phyloP scores from a whole-genome alignment of 2,329 filamentous ascomycete genomes.

The Purpureocillium lavendulum region DNA sequence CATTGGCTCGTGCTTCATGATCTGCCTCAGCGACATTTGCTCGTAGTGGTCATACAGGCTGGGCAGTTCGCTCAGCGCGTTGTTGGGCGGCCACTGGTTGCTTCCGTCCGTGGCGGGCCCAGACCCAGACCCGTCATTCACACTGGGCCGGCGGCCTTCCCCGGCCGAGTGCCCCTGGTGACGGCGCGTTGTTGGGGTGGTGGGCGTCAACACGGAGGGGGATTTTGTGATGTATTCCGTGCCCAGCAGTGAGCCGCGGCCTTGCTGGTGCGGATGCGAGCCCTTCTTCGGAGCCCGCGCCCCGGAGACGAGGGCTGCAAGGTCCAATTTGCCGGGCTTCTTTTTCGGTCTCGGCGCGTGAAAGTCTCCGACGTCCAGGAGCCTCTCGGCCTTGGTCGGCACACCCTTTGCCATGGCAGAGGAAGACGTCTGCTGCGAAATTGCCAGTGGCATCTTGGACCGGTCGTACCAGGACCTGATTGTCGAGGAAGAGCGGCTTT shows the following conservation, averaged over 20 bases:
- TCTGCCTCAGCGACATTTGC: conserved; percentile 41
- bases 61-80: conserved; percentile 30
- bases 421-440: conserved; percentile 50
- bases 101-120: conserved; percentile 17
- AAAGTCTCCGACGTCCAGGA: conserved; percentile 36
- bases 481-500: conserved; percentile 46
- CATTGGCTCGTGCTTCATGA: conserved; percentile 19
- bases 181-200: conserved; percentile 15
- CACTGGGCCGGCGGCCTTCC: conserved; percentile 21
- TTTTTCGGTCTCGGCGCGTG: conserved; percentile 19
- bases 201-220: conserved; percentile 28
- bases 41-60: conserved; percentile 52
- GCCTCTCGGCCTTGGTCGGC: conserved; percentile 35
- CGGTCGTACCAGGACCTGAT: conserved; percentile 50
- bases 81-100: conserved; percentile 11
- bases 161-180: conserved; percentile 26
- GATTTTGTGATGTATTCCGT: conserved; percentile 30
- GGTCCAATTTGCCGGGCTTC: conserved; percentile 41
- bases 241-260: conserved; percentile 19
- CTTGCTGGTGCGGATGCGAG: conserved; percentile 3
- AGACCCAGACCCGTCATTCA: conserved; percentile 11
- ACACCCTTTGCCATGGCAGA: conserved; percentile 50
- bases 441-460: conserved; percentile 44
- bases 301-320: conserved; percentile 33
- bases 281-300: conserved; percentile 18